Evolutionary conservation across 345 rosid species (phyloP).

Genomic region (Turritis glabra): DNA sequence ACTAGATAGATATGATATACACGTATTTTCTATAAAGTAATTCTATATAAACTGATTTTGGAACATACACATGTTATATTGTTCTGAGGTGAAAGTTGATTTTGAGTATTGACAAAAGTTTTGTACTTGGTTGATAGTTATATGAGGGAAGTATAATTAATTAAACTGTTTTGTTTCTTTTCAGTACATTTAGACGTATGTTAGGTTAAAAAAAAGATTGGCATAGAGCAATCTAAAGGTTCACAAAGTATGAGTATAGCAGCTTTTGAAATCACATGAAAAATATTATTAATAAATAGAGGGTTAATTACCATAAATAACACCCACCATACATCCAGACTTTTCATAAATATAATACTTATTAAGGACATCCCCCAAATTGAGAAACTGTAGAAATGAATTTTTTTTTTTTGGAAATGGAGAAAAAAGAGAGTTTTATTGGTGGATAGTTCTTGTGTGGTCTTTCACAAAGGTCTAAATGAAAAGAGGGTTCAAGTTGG

Average conservation of each 20-base stretch:
- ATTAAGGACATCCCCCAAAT: constrained; percentile 31
- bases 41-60: not conserved
- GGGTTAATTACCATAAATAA: constrained; percentile 34
- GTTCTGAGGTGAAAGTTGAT: not conserved
- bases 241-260: constrained; percentile 17
- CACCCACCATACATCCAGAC: constrained; percentile 30
- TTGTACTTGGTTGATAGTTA: constrained; percentile 21
- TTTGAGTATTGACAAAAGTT: constrained; percentile 13
- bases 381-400: constrained; percentile 14
- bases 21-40: not conserved
- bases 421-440: not conserved
- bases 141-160: not conserved
- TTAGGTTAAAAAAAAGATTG: not conserved
- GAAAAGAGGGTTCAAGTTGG: constrained; percentile 41
- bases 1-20: not conserved
- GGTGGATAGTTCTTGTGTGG: constrained; percentile 37
- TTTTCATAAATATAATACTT: constrained; percentile 29
- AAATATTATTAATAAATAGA: constrained; percentile 2
- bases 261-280: constrained; percentile 31
- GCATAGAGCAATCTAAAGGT: constrained; percentile 23
- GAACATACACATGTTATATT: not conserved
- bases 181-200: constrained; percentile 18
- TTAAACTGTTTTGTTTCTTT: not conserved
- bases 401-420: not conserved
- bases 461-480: constrained; percentile 39